Conservation (phyloP, 2,329 filamentous ascomycete species). For the Neopestalotiopsis sp. region DNA sequence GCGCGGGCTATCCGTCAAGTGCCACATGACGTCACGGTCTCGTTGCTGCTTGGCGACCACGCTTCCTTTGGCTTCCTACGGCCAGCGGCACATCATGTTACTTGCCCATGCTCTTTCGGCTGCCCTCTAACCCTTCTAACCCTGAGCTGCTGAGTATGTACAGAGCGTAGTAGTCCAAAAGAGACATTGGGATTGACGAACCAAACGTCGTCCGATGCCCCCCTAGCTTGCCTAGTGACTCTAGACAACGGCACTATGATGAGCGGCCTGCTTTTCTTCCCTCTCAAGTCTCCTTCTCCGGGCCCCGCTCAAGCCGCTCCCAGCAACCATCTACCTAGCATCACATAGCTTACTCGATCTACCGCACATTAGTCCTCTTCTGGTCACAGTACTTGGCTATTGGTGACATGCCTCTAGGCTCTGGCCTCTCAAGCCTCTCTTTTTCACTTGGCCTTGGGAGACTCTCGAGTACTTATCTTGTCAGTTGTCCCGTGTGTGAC, state of each 20-base stretch:
- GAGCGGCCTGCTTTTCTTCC: constrained; percentile 7
- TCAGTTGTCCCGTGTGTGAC: constrained; percentile 4
- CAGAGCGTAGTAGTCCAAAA: neutral
- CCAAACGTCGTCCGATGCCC: neutral
- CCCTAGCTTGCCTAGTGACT: neutral
- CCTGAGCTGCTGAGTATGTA: too few relatives aligned
- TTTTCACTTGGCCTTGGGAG: too few relatives aligned
- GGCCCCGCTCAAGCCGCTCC: neutral
- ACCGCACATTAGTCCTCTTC: neutral
- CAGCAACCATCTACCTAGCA: neutral
- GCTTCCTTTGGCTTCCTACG: neutral
- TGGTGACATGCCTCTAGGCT: too few relatives aligned
- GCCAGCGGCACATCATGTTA: neutral
- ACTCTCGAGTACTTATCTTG: constrained; percentile 1
- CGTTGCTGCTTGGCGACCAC: constrained; percentile 7
- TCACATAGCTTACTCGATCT: neutral
- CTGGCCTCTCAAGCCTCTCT: too few relatives aligned
- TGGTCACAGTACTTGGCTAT: too few relatives aligned
- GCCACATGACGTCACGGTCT: constrained; percentile 17
- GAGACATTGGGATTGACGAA: constrained; percentile 10
- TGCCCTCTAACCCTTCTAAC: neutral
- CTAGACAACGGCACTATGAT: constrained; percentile 13
- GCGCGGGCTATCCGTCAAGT: constrained; percentile 6
- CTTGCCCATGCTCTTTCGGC: neutral
- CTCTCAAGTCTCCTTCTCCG: neutral